Evolutionary conservation across 495 filamentous ascomycete genomes (phyloP).

Genomic region (Staphylotrichum tortipilum): DNA sequence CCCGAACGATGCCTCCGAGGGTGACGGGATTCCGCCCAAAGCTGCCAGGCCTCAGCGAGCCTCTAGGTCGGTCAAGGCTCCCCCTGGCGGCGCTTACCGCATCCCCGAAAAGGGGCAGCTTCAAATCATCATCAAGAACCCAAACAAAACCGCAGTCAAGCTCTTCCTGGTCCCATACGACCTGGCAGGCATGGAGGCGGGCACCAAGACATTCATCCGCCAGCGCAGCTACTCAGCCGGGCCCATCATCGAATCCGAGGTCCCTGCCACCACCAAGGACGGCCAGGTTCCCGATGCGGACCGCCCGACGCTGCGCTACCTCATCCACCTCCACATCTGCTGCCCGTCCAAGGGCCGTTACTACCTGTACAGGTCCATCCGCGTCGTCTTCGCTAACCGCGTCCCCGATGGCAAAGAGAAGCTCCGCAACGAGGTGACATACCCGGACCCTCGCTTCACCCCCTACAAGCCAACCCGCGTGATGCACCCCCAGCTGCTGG

Average conservation of each 20-base stretch:
- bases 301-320: conserved; percentile 76
- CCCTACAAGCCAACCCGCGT: conserved; percentile 64
- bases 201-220: conserved; percentile 92
- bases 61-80: conserved; percentile 61
- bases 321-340: conserved; percentile 92
- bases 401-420: conserved; percentile 96
- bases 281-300: conserved; percentile 36
- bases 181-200: conserved; percentile 87
- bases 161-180: conserved; percentile 94
- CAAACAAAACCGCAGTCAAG: conserved; percentile 93
- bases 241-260: conserved; percentile 56
- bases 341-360: conserved; percentile 74
- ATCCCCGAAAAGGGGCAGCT: conserved; percentile 93
- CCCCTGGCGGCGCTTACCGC: conserved; percentile 80
- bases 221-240: conserved; percentile 91
- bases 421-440: conserved; percentile 80
- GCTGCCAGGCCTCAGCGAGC: conserved; percentile 47
- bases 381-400: conserved; percentile 95
- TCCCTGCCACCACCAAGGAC: conserved; percentile 5
- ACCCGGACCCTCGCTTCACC: conserved; percentile 79
- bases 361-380: conserved; percentile 83
- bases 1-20: conserved; percentile 24
- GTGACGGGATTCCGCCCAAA: conserved; percentile 26
- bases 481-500: conserved; percentile 28
- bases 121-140: conserved; percentile 95